Evolutionary conservation across 768 basidiomycete species (phyloP), one percentile per base, ranked within the genome.

Genomic region (Lactarius akahatsu): DNA sequence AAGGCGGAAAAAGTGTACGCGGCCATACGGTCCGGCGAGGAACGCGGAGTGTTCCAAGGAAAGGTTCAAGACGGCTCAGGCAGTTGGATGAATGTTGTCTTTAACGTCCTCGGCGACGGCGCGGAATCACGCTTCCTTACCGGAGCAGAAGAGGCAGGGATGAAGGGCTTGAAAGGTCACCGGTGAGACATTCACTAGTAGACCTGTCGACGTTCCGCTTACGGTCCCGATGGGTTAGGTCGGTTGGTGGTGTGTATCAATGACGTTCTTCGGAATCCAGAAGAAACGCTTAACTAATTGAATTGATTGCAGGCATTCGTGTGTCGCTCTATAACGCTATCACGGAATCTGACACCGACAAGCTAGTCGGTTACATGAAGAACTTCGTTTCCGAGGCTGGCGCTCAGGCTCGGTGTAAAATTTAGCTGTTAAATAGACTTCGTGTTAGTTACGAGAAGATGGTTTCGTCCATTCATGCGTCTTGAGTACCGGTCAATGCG

Each of bases 11-110:
- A 86, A 77, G 74, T 98, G 56, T 98, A 98, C 76, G 79, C 74
- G 0, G 88, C 81, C 4, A 71, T 99, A 67, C 82, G 84, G 69
- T 84, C 85, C 69, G 93, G 93, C 4, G 86, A 89, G 74, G 79
- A 77, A 65, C 83, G 81, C 71, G 93, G 93, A 0, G 78, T 92
- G 63, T 85, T 92, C 71, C 83, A 78, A 71, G 75, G 83, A 26
- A 91, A 90, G 73, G 95, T 96, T 23, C 81, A 85, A 72, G 81
- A 83, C 64, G 89, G 86, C 6, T 86, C 88, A 57, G 84, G 90
- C 66, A 98, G 96, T 77, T 91, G 91, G 87, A 98, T 98, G 96
- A 99, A 99, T 75, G 82, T 93, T 18, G 91, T 93, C 0, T 98
- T 98, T 77, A 84, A 86, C 61, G 79, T 96, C 15, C 69, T 86